A percentile compares a stretch with the other conserved stretches of the same genome.
phyloP scores from a whole-genome alignment of 176 grass and related monocot species.

The Carex myosuroides region DNA sequence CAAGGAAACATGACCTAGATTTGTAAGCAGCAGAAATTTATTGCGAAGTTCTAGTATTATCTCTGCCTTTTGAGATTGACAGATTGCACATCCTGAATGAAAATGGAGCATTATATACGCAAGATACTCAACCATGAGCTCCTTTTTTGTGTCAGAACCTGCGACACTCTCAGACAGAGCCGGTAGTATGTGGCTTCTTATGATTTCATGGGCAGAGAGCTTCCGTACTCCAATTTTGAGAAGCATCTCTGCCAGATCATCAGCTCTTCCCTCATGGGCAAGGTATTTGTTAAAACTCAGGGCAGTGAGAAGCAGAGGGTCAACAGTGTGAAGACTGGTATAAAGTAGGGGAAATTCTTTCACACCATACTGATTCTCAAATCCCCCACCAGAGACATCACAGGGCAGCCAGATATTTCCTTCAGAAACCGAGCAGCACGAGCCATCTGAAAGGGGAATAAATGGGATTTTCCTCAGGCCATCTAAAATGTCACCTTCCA shows the following conservation, averaged over 20 bases:
- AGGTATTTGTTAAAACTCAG: slow-evolving; percentile 40
- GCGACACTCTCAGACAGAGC: slow-evolving; percentile 35
- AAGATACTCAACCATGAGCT: slow-evolving; percentile 66
- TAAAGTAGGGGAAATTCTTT: slow-evolving; percentile 65
- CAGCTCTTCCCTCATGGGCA: slow-evolving; percentile 45
- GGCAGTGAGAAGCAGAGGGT: slow-evolving; percentile 49
- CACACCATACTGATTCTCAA: slow-evolving; percentile 46
- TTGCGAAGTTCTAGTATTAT: slow-evolving; percentile 62
- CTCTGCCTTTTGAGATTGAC: slow-evolving; percentile 56
- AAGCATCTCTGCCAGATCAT: slow-evolving; percentile 61
- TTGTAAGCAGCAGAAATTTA: slow-evolving; percentile 68
- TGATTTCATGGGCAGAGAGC: slow-evolving; percentile 88
- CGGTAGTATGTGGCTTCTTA: slow-evolving; percentile 66
- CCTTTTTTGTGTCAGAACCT: slow-evolving; percentile 30
- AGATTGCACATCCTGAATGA: slow-evolving; percentile 67
- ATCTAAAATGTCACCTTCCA: slow-evolving; percentile 59
- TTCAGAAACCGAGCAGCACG: slow-evolving; percentile 70
- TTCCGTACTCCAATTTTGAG: slow-evolving; percentile 66
- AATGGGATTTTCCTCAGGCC: slow-evolving; percentile 63
- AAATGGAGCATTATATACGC: slow-evolving; percentile 82
- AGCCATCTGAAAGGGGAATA: slow-evolving; percentile 86
- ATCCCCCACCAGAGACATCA: slow-evolving; percentile 43
- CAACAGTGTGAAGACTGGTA: slow-evolving; percentile 58
- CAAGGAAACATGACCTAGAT: slow-evolving; percentile 61
- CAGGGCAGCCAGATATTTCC: slow-evolving; percentile 80